phyloP scores from a whole-genome alignment of 768 basidiomycete species.

The Russula emetica region DNA sequence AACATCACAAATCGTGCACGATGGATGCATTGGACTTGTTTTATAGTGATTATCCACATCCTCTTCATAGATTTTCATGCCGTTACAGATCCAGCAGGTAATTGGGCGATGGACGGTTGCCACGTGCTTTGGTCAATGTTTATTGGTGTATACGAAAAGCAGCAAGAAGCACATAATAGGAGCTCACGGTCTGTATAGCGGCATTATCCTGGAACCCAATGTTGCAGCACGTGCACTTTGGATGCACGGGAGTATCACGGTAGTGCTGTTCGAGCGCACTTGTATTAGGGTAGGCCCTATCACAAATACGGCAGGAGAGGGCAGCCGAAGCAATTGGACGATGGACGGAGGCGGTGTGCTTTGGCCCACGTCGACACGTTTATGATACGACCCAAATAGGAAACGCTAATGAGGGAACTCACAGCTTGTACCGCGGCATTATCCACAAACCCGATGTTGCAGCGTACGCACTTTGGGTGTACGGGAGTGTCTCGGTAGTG shows the following conservation, averaged over 20 bases:
- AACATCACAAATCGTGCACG: slow-evolving; percentile 20
- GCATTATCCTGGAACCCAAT: slow-evolving; percentile 40
- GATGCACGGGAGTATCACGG: slow-evolving; percentile 42
- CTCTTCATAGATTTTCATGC: slow-evolving; percentile 22
- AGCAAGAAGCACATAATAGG: not conserved
- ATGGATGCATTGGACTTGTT: slow-evolving; percentile 17
- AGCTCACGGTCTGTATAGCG: slow-evolving; percentile 37
- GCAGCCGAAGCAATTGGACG: not conserved
- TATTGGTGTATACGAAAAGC: not conserved
- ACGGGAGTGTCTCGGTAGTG: slow-evolving; percentile 44
- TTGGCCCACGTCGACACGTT: slow-evolving; percentile 2
- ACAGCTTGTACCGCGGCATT: slow-evolving; percentile 37
- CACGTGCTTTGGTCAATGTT: slow-evolving; percentile 33
- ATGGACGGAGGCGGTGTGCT: slow-evolving; percentile 33
- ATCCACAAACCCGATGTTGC: slow-evolving; percentile 44
- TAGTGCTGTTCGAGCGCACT: slow-evolving; percentile 44
- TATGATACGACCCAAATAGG: not conserved
- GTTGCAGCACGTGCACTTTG: slow-evolving; percentile 44
- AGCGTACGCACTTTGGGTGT: slow-evolving; percentile 45
- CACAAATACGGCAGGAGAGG: slow-evolving; percentile 8
- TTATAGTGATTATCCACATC: slow-evolving; percentile 24
- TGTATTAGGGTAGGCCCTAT: not conserved
- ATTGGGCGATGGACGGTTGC: slow-evolving; percentile 23
- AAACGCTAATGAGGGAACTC: slow-evolving; percentile 17
- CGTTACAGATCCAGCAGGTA: slow-evolving; percentile 20